phyloP scores from a whole-genome alignment of 768 basidiomycete species.

The Amanita brunnescens region DNA sequence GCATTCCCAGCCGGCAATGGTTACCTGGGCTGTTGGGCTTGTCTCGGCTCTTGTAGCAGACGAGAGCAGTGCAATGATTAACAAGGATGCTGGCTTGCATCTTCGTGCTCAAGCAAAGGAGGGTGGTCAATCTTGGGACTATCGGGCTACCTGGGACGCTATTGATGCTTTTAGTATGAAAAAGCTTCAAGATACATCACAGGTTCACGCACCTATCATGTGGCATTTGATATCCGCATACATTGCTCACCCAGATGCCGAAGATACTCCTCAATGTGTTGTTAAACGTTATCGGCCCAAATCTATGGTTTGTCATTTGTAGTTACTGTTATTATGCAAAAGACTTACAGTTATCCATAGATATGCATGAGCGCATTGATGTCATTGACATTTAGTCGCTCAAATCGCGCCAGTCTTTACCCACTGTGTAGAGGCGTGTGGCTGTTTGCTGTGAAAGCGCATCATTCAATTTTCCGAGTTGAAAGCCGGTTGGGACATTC shows the following conservation, averaged over 20 bases:
- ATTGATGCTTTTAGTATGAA: slow-evolving; percentile 11
- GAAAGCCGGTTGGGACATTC: slow-evolving; percentile 13
- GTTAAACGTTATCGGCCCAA: background rate
- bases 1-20: slow-evolving; percentile 11
- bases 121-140: background rate
- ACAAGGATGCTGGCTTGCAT: slow-evolving; percentile 7
- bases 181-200: slow-evolving; percentile 7
- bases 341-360: background rate
- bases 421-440: slow-evolving; percentile 14
- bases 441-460: slow-evolving; percentile 13
- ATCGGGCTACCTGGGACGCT: slow-evolving; percentile 8
- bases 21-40: slow-evolving; percentile 10
- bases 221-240: slow-evolving; percentile 10
- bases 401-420: slow-evolving; percentile 10
- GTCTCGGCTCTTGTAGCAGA: slow-evolving; percentile 1
- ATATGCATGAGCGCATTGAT: slow-evolving; percentile 12
- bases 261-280: background rate
- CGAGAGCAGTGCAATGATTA: slow-evolving; percentile 7
- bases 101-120: slow-evolving; percentile 6
- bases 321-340: background rate
- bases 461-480: slow-evolving; percentile 11
- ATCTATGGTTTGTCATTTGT: background rate
- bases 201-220: slow-evolving; percentile 7
- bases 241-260: slow-evolving; percentile 1
- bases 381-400: slow-evolving; percentile 12